Base-by-base conservation (phyloP, 495 filamentous ascomycete genomes). In the Cercophora scortea region DNA sequence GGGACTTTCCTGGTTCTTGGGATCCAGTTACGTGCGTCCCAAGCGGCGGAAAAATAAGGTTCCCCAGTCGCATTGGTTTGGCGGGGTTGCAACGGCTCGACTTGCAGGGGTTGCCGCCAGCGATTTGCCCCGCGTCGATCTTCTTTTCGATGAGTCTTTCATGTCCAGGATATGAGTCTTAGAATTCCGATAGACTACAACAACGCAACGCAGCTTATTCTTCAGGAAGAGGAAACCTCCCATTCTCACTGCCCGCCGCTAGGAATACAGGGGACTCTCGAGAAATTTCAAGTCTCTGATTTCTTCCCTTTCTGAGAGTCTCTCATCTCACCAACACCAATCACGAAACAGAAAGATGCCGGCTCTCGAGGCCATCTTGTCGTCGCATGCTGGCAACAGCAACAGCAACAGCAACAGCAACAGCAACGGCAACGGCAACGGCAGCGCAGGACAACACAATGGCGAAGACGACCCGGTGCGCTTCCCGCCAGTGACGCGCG, bases 401-500 rank as follows among this genome's bases (percentile, higher is more conserved):
- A n/a, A n/a, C n/a, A n/a, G n/a, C n/a, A n/a, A n/a, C n/a, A n/a
- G n/a, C n/a, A n/a, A n/a, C n/a, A n/a, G n/a, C n/a, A n/a, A n/a
- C n/a, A n/a, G n/a, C n/a, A n/a, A n/a, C n/a, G n/a, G n/a, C n/a
- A n/a, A n/a, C n/a, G n/a, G n/a, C n/a, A n/a, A n/a, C n/a, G n/a
- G n/a, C n/a, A n/a, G n/a, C n/a, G n/a, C n/a, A n/a, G n/a, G n/a
- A n/a, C n/a, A n/a, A 44, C 45, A 40, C 11, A 17, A 25, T 32
- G 49, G 32, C 34, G 35, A 49, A 11, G 54, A 46, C 7, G 47
- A 34, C 19, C 54, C 60, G n/a, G 79, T 88, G 32, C 86, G 81
- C 38, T 97, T 97, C 59, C 85, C 87, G 12, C 89, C 89, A 3
- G 78, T 96, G 42, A 87, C 83, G 6, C 81, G 83, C 59, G 79